Evolutionary conservation across 2,329 filamentous ascomycete genomes (phyloP).

Genomic region (Daldinia sp.): DNA sequence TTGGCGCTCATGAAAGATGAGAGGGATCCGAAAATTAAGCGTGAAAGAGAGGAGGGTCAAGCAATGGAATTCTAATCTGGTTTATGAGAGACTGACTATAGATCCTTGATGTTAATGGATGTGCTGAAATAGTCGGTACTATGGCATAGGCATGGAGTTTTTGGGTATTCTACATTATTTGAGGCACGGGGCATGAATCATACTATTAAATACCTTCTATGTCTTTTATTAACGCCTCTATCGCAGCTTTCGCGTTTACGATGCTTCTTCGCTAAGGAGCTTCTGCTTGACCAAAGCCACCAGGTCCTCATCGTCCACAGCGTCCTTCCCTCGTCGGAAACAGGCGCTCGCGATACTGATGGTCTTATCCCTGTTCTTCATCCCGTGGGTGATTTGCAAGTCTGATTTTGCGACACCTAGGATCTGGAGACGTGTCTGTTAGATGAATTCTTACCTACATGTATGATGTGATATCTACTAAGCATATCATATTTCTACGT

Average conservation of each 20-base stretch:
- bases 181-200: constrained; percentile 22
- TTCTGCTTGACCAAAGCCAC: constrained; percentile 43
- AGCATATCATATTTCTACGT: too few species aligned
- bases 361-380: constrained; percentile 74
- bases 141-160: constrained; percentile 37
- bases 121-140: background rate
- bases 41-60: constrained; percentile 65
- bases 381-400: constrained; percentile 70
- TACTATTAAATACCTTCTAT: background rate
- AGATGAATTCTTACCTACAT: constrained; percentile 4
- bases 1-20: constrained; percentile 82
- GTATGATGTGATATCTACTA: background rate
- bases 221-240: background rate
- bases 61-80: constrained; percentile 64
- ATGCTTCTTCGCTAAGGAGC: constrained; percentile 35
- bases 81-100: background rate
- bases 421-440: constrained; percentile 55
- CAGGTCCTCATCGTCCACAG: constrained; percentile 42
- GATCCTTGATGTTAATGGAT: constrained; percentile 1
- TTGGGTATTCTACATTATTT: constrained; percentile 14
- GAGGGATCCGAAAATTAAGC: constrained; percentile 66
- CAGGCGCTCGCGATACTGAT: constrained; percentile 54
- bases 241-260: constrained; percentile 5
- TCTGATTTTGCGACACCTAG: constrained; percentile 73
- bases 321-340: constrained; percentile 33